Evolutionary conservation across 2,329 filamentous ascomycete species (phyloP).

Genomic region (Arthrobotrys sinensis): DNA sequence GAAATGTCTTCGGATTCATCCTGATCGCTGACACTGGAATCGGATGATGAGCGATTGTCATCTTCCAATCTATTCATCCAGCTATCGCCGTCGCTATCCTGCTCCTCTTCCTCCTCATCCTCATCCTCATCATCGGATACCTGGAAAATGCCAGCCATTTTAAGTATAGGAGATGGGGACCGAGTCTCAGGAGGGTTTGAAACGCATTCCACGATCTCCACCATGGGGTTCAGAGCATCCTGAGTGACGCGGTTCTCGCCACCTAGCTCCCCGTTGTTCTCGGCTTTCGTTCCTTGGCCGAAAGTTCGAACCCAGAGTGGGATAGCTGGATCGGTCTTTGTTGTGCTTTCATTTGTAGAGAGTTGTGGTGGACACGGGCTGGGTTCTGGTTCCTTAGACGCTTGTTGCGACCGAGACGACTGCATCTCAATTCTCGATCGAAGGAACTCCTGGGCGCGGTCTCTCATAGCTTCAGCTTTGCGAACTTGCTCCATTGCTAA

Average conservation of each 20-base stretch:
- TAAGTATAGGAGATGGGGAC: conserved; percentile 43
- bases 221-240: background rate
- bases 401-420: conserved; percentile 1
- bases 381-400: conserved; percentile 26
- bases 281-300: conserved; percentile 12
- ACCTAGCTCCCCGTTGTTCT: background rate
- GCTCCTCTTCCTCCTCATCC: conserved; percentile 21
- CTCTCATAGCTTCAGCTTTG: conserved; percentile 55
- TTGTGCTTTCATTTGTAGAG: background rate
- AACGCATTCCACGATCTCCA: background rate
- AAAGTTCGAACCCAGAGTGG: conserved; percentile 56
- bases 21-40: conserved; percentile 6
- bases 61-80: background rate
- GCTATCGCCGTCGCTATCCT: conserved; percentile 5
- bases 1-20: conserved; percentile 17
- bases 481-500: conserved; percentile 60
- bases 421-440: conserved; percentile 55
- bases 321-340: conserved; percentile 27
- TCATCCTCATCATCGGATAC: conserved; percentile 44
- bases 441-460: conserved; percentile 51
- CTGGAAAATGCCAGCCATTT: conserved; percentile 29
- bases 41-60: conserved; percentile 5
- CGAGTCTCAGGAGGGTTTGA: conserved; percentile 30
- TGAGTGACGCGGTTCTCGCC: background rate
- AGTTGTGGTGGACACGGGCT: conserved; percentile 10